Base-by-base conservation (phyloP, 441 rosid species). In the Mallotus repandus region DNA sequence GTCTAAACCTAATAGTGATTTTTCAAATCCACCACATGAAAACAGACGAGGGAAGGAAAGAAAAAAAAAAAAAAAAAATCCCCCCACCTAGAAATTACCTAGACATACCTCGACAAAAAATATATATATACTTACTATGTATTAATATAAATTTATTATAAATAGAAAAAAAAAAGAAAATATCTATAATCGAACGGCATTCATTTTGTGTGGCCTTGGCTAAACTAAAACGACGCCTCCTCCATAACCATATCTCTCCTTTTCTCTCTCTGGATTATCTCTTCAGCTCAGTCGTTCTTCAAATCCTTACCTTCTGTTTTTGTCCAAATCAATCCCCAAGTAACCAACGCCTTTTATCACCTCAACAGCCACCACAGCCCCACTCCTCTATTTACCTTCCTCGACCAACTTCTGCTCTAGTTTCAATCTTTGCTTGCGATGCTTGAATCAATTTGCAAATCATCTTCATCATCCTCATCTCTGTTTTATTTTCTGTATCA, bases 121-220 rank as follows among this genome's bases (percentile, higher is more conserved):
- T 25, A 25, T 25, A 25, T 4, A 38, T 38, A 38, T 38, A 38
- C 41, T 38, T 38, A 38, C 7, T 35, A 50, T 25, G 19, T 8
- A 45, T 0, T 4, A 4, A 8, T 16, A 25, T 14, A n/a, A 11
- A 15, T 19, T 19, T 29, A n/a, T 5, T 7, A 45, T 50, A 22
- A 43, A 38, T 1, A 7, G 1, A 4, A 63, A 50, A 48, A 1
- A 57, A 41, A 45, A 19, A 35, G 41, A 29, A 77, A 75, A 81
- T 85, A 81, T 85, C 86, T 87, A 65, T 48, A 11, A 70, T 74
- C 77, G 81, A 74, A 81, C 76, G 81, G 86, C 86, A 79, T 77
- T 79, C 46, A 78, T 50, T 76, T 84, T 86, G 85, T 86, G 93
- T 89, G 93, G 93, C 84, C 80, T 75, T 63, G 73, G 83, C 81